These are phyloP conservation scores for Borealophlyctis nickersoniae DNA, from an alignment of 192 early-diverging fungal species.

Conservation along the genomic window DNA sequence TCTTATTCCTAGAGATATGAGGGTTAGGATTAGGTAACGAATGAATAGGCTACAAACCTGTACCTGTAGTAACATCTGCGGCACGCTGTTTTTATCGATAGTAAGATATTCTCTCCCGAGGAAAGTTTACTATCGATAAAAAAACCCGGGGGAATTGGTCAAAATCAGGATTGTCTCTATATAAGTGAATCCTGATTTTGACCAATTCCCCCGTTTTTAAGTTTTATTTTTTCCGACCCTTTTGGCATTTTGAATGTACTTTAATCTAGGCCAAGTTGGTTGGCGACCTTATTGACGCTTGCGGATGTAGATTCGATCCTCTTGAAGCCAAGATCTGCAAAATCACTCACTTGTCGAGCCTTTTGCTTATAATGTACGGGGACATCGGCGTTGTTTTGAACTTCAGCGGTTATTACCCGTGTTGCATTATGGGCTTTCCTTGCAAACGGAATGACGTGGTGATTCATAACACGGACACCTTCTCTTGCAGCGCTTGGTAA, in stretches of 20 bases:
- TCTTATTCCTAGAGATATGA: too few relatives aligned
- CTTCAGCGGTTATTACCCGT: neutral
- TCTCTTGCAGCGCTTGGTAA: neutral
- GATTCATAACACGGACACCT: neutral
- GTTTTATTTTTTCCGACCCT: too few relatives aligned
- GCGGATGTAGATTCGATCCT: neutral
- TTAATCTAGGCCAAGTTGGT: neutral
- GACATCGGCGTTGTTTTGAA: neutral
- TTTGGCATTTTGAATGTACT: too few relatives aligned
- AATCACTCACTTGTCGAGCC: neutral
- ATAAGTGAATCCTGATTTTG: too few relatives aligned
- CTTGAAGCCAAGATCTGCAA: neutral
- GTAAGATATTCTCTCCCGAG: too few relatives aligned
- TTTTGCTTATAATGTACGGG: neutral
- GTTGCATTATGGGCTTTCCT: neutral
- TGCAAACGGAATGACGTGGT: neutral
- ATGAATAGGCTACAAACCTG: too few relatives aligned
- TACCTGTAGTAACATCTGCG: too few relatives aligned
- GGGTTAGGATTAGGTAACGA: too few relatives aligned
- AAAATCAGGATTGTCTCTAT: too few relatives aligned
- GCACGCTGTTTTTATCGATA: slow-evolving; percentile 1
- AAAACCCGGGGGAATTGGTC: too few relatives aligned
- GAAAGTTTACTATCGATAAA: too few relatives aligned
- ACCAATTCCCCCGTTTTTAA: too few relatives aligned
- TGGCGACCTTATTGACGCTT: neutral